Base-by-base conservation (phyloP, 192 early-diverging fungal genomes). In the Coemansia sp. region DNA sequence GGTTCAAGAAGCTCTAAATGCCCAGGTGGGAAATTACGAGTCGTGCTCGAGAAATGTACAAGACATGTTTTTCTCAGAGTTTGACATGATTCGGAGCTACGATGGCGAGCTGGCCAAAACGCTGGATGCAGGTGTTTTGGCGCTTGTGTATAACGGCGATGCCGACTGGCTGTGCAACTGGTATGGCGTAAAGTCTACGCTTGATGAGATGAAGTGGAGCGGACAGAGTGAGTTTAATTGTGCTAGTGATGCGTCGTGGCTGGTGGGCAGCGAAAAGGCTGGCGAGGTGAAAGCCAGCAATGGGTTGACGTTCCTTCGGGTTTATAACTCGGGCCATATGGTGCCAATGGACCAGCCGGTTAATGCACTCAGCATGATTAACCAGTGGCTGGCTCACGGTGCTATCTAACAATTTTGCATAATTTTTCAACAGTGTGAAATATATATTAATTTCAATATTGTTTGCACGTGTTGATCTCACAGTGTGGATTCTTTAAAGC, bases 101-200 rank as follows among this genome's bases (percentile, higher is more conserved):
- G 41, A 45, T n/a, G 41, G 11, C 41, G 41, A 45, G 11, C 14
- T 45, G 41, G 41, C 41, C 41, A 45, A 45, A n/a, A 5, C 5
- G 3, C 14, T 45, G 41, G 88, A 85, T 15, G 84, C 77, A 53
- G 89, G 89, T 29, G 76, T 94, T 50, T 87, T 87, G 14, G 80
- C 91, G 6, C 65, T 98, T 25, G 84, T 96, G 48, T 96, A 96
- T 73, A 87, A 86, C 59, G 95, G 96, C 45, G 94, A 96, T 62
- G 92, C 92, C 15, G 94, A 96, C 66, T 93, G 83, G 58, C 90
- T 94, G 59, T 95, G 93, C 85, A 93, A 93, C 81, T 92, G 87
- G 85, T 80, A 85, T 47, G 88, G 82, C 58, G 92, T 93, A 79
- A 93, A 94, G 83, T 89, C 88, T 0, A 92, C 91, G 90, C 66